Percentiles rank a stretch among this genome's conserved stretches.
These are phyloP conservation scores for Picea glauca DNA, from an alignment of 75 land plant species.

Conservation along the genomic window DNA sequence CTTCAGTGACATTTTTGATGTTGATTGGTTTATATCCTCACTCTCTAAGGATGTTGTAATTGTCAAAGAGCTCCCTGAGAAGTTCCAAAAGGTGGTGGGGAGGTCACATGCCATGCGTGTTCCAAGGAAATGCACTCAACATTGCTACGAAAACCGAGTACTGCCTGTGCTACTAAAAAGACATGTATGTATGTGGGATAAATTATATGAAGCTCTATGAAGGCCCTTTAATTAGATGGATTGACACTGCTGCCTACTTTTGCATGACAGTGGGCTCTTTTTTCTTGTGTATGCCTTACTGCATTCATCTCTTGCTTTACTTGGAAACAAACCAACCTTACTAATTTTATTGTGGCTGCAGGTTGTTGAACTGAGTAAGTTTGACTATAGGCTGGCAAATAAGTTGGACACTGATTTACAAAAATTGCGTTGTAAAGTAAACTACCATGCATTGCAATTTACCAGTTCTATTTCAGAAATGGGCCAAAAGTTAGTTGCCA, in stretches of 20 bases:
- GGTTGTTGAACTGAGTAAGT: conserved; percentile 84
- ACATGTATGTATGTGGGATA: conserved; percentile 46
- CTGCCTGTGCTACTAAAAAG: conserved; percentile 67
- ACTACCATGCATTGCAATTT: conserved; percentile 86
- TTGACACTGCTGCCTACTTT: conserved; percentile 1
- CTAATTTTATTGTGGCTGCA: conserved; percentile 19
- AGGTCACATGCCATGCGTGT: conserved; percentile 59
- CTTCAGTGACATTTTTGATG: conserved; percentile 87
- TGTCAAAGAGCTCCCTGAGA: conserved; percentile 63
- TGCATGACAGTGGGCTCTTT: background rate
- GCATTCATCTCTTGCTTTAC: background rate
- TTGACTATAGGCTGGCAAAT: conserved; percentile 93
- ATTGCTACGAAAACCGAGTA: conserved; percentile 71
- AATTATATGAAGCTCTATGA: background rate
- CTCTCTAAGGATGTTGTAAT: conserved; percentile 72
- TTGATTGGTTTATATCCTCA: conserved; percentile 71
- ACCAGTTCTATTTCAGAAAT: conserved; percentile 58
- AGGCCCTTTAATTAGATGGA: background rate
- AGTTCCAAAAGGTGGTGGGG: conserved; percentile 22
- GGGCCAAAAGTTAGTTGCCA: conserved; percentile 63
- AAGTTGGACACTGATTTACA: conserved; percentile 73
- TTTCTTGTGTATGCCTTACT: background rate
- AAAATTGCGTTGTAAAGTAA: conserved; percentile 87
- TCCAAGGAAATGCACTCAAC: conserved; percentile 81
- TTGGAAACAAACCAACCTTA: background rate